Evolutionary conservation across 73 alveolate genomes (phyloP).

Genomic region (Paramecium tetraurelia): DNA sequence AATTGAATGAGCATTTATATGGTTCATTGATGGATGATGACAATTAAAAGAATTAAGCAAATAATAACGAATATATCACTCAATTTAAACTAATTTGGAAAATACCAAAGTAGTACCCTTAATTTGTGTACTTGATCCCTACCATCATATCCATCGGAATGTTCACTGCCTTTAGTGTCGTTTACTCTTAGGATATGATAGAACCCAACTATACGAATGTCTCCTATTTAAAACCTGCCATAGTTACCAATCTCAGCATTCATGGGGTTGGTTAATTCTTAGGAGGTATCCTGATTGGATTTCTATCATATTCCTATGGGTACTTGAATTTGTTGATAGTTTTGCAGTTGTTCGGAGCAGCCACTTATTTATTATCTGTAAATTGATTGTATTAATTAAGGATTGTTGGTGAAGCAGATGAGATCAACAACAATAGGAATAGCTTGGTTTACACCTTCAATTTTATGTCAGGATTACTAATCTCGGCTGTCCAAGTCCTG

Average conservation of each 20-base stretch:
- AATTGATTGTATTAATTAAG: not conserved
- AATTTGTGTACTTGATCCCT: not conserved
- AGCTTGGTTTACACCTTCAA: not conserved
- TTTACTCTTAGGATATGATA: not conserved
- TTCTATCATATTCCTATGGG: not conserved
- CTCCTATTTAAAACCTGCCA: not conserved
- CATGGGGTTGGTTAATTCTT: constrained; percentile 5
- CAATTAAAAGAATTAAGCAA: not conserved
- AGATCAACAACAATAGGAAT: not conserved
- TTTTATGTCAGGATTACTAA: not conserved
- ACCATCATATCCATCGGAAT: not conserved
- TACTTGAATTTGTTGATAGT: not conserved
- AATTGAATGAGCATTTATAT: not conserved
- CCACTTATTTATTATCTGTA: not conserved
- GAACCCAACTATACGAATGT: not conserved
- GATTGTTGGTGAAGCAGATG: constrained; percentile 11
- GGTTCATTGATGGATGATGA: not conserved
- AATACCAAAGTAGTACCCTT: not conserved
- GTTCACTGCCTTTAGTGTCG: not conserved
- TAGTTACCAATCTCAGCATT: not conserved
- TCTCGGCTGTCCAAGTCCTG: not conserved
- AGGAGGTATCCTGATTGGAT: constrained; percentile 29
- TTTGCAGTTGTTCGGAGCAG: not conserved
- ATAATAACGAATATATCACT: not conserved
- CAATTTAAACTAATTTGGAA: not conserved